Evolutionary conservation across 768 basidiomycete genomes (phyloP), one percentile per base, ranked within the genome.

Genomic region (Tubosaeta brunneosetosa): DNA sequence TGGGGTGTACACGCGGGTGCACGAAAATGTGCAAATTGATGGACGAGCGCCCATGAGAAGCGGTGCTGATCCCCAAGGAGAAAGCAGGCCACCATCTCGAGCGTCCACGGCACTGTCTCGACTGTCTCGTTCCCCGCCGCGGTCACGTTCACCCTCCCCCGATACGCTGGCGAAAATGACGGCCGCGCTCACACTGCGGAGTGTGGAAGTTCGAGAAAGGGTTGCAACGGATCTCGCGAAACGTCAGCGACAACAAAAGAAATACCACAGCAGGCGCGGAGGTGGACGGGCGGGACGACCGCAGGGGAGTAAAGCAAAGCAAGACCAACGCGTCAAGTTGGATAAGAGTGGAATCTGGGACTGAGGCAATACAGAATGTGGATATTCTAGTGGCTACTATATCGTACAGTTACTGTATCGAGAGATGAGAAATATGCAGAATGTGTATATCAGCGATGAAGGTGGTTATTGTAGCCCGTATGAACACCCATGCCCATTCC

Each of bases 301-400:
- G 22, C 83, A 84, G 58, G 92, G 92, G 19, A 91, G 88, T 66
- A 94, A 94, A 66, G 85, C 85, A 50, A 94, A 91, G 71, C 83
- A 84, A 63, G 88, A 92, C 61, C 78, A 71, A 29, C 74, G 80
- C 52, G 78, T 90, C 11, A 83, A 81, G 60, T 45, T 80, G 38
- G 86, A 86, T 61, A 73, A 72, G 47, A 73, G 75, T 61, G 82
- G 80, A 16, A 67, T 83, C 37, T 89, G 84, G 84, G 82, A 80
- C 43, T 85, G 70, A 64, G 49, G 55, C 56, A 54, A 53, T 53
- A 63, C 31, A 29, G 19, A 38, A 22, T 22, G 22, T 13, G 47
- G 49, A 40, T 53, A 58, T 44, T 44, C 51, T 50, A 47, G 36
- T 33, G 31, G 38, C 48, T 54, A 40, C 34, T 52, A 59, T 57